Base-by-base conservation (phyloP, 805 yeast genomes). In the Yamadazyma sp. region DNA sequence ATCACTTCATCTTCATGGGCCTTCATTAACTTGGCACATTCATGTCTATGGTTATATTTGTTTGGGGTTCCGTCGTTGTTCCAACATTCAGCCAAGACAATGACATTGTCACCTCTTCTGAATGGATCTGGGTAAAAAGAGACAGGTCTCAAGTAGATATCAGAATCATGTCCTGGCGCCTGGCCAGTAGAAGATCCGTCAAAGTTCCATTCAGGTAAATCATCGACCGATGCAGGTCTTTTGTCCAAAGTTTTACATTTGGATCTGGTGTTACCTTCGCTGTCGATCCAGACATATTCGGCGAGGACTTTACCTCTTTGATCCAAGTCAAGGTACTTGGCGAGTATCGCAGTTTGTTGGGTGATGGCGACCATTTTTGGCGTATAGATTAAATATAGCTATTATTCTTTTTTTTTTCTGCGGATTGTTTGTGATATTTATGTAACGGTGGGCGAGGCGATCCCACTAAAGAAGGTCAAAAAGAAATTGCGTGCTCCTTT, bases 21-120 rank as follows among this genome's bases (percentile, higher is more conserved):
- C 59, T 80, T 80, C 91, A 93, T 86, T 58, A 93, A 79, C 75
- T 90, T 88, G 64, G 84, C 89, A 67, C 95, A 88, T 69, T 88
- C 96, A 66, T 85, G 93, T 78, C 99, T 87, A 79, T 88, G 97
- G 83, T 93, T 93, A 73, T 79, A 86, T 73, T 88, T 88, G 85
- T 93, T 93, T 72, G 99, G 98, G 47, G 97, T 90, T 60, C 99
- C 99, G 60, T 93, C 98, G 71, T 84, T 86, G 82, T 89, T 89
- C 85, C 91, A 90, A 76, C 97, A 89, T 73, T 91, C 98, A 53
- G 95, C 84, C 47, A 93, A 73, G 38, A 93, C 99, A 53, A 93
- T 77, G 53, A 91, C 80, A 84, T 93, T 91, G 67, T 93, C 96
- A 53, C 98, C 98, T 67, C 85, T 79, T 78, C 99, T 89, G 77